Percentiles rank a stretch among this genome's conserved stretches.
Evolutionary conservation across 345 rosid genomes (phyloP).

Genomic region (Passiflora organensis): DNA sequence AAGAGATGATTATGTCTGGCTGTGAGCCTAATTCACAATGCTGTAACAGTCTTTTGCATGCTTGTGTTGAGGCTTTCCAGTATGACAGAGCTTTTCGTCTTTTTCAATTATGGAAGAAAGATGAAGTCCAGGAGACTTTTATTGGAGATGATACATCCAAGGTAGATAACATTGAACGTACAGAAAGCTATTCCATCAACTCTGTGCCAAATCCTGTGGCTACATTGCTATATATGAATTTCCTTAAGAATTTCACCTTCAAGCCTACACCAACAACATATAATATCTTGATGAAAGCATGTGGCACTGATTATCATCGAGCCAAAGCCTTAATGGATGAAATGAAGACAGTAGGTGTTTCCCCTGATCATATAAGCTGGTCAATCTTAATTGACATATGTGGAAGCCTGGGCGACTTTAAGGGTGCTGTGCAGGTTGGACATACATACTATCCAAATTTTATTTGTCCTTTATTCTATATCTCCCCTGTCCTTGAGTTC

Average conservation of each 20-base stretch:
- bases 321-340: conserved; percentile 76
- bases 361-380: conserved; percentile 80
- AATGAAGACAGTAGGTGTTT: conserved; percentile 69
- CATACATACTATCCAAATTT: conserved; percentile 7
- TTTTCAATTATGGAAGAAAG: conserved; percentile 59
- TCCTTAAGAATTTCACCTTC: conserved; percentile 45
- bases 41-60: conserved; percentile 80
- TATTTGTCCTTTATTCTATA: neutral
- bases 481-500: neutral
- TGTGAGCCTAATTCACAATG: conserved; percentile 82
- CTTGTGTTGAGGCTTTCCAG: conserved; percentile 83
- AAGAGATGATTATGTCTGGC: conserved; percentile 81
- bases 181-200: conserved; percentile 5
- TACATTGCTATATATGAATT: conserved; percentile 33
- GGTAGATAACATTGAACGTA: conserved; percentile 14
- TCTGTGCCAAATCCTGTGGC: conserved; percentile 25
- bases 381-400: conserved; percentile 72
- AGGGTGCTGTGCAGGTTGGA: conserved; percentile 73
- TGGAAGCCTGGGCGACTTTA: conserved; percentile 65
- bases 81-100: conserved; percentile 93
- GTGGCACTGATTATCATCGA: conserved; percentile 62
- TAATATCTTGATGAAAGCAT: conserved; percentile 78
- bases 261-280: conserved; percentile 67
- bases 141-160: conserved; percentile 20
- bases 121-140: conserved; percentile 25